These are phyloP conservation scores for Phaeolepiota aurea DNA, from an alignment of 768 basidiomycete species.

Conservation along the genomic window DNA sequence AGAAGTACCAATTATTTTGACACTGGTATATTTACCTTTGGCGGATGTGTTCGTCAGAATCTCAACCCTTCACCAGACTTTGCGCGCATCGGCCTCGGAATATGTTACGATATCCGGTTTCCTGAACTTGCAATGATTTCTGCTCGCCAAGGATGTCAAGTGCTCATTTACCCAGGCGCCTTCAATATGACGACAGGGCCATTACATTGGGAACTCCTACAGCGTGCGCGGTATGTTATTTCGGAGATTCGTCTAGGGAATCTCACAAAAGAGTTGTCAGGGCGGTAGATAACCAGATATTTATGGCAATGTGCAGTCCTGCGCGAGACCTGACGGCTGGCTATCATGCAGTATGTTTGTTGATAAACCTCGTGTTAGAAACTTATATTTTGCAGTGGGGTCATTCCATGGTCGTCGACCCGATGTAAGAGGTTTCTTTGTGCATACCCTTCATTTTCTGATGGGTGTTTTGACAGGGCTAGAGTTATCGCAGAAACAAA, in stretches of 20 bases:
- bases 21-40: constrained; percentile 47
- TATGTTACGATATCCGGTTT: constrained; percentile 95
- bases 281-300: constrained; percentile 97
- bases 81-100: constrained; percentile 92
- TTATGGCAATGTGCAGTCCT: constrained; percentile 91
- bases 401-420: constrained; percentile 87
- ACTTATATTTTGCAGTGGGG: constrained; percentile 52
- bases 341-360: constrained; percentile 71
- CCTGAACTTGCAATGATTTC: constrained; percentile 90
- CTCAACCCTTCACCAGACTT: constrained; percentile 51
- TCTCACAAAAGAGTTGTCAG: constrained; percentile 26
- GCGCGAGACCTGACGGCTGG: constrained; percentile 74
- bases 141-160: constrained; percentile 81
- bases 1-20: constrained; percentile 71
- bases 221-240: constrained; percentile 59
- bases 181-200: constrained; percentile 97
- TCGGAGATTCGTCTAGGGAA: not conserved
- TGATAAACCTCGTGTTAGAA: constrained; percentile 1
- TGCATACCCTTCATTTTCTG: too few relatives aligned
- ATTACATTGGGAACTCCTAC: constrained; percentile 91
- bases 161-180: constrained; percentile 87
- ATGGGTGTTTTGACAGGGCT: constrained; percentile 59
- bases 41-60: not conserved
- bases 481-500: constrained; percentile 64
- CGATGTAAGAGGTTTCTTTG: constrained; percentile 78